Evolutionary conservation across 441 rosid species (phyloP), one percentile per base, ranked within the genome.

Genomic region (Gossypium aridum): DNA sequence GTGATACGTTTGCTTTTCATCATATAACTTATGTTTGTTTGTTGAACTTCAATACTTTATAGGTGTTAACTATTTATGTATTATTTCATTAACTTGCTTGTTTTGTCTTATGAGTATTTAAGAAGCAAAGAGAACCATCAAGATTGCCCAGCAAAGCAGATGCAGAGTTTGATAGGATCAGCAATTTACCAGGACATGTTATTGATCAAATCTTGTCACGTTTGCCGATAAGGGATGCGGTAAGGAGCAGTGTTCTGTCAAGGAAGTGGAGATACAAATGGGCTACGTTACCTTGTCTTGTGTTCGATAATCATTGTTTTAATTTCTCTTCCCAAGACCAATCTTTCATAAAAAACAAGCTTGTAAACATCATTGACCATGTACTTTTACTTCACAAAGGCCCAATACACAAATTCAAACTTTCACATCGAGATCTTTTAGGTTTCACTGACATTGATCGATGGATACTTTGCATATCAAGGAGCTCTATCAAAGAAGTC

Each of bases 361-460:
- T 90, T 13, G 83, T 87, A 60, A 87, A 74, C 74, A 76, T 87
- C 61, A 80, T 90, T 70, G 90, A 90, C 75, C 89, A 85, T 79
- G 89, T 90, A 20, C 92, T 90, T 73, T 80, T 89, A 75, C 90
- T 89, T 71, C 95, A 89, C 70, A 80, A 60, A 28, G 92, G 91
- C 59, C 86, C 90, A 0, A 78, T 87, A 70, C 75, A 81, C 78
- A 90, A 86, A 85, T 89, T 90, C 80, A 87, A 87, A 76, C 92
- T 90, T 66, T 90, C 92, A 75, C 92, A 89, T 77, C 85, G 88
- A 31, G 96, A 90, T 66, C 91, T 87, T 80, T 75, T 89, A 8
- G 91, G 92, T 39, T 82, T 86, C 59, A 72, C 82, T 53, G 96
- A 90, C 76, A 88, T 88, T 65, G 96, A 90, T 75, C 78, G 91